phyloP scores from a whole-genome alignment of 352 stramenopile species.

The Globisporangium alternatum region DNA sequence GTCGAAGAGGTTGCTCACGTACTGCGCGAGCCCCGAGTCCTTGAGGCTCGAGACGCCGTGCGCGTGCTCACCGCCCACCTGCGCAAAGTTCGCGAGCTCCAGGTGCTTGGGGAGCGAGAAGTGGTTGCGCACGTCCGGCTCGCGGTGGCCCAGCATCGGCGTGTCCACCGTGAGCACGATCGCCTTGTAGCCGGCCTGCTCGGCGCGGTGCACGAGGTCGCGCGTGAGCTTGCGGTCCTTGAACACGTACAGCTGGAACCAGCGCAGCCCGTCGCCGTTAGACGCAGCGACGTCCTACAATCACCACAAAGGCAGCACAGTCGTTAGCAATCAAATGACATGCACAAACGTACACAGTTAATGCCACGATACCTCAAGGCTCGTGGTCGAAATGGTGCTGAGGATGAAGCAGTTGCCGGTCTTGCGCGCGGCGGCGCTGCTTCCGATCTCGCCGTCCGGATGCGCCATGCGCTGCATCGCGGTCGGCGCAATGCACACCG shows the following conservation, averaged over 20 bases:
- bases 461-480: constrained; percentile 96
- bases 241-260: constrained; percentile 98
- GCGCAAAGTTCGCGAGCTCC: constrained; percentile 35
- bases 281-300: constrained; percentile 48
- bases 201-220: constrained; percentile 86
- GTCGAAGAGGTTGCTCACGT: constrained; percentile 87
- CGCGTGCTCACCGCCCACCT: constrained; percentile 56
- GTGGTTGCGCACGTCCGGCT: constrained; percentile 93
- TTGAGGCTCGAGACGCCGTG: constrained; percentile 53
- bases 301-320: background rate
- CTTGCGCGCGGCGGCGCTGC: constrained; percentile 75
- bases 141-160: constrained; percentile 93
- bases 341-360: background rate
- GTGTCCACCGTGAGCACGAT: constrained; percentile 96
- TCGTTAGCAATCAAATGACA: background rate
- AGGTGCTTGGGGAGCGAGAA: constrained; percentile 86
- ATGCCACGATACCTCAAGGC: constrained; percentile 57
- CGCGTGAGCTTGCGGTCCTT: constrained; percentile 90
- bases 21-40: constrained; percentile 51
- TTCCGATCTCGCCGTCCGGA: constrained; percentile 91
- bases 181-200: constrained; percentile 94
- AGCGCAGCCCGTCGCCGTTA: constrained; percentile 81
- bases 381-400: constrained; percentile 91
- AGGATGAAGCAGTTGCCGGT: constrained; percentile 90
- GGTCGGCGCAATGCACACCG: constrained; percentile 91